These are phyloP conservation scores for Pelargonium citronellum DNA, from an alignment of 441 rosid species.

Conservation along the genomic window DNA sequence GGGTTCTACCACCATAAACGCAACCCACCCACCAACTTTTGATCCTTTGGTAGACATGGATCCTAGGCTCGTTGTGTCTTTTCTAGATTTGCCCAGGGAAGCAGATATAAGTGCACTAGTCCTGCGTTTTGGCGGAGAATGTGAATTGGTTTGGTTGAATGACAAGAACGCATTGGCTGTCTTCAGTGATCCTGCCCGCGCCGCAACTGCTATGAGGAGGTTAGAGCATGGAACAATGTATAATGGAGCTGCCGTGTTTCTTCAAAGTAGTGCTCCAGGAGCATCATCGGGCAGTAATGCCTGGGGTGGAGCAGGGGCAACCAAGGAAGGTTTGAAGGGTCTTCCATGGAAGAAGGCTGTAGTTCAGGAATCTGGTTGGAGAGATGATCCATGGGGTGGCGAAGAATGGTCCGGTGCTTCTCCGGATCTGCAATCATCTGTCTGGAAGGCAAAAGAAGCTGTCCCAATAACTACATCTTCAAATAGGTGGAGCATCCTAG, in stretches of 20 bases:
- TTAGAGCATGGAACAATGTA: constrained; percentile 88
- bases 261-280: constrained; percentile 39
- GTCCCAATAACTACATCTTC: constrained; percentile 50
- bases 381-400: constrained; percentile 69
- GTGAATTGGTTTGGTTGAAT: constrained; percentile 91
- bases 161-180: constrained; percentile 96
- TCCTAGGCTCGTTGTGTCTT: constrained; percentile 87
- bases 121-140: constrained; percentile 91
- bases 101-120: constrained; percentile 82
- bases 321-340: constrained; percentile 43
- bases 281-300: constrained; percentile 45
- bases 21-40: constrained; percentile 51
- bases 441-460: constrained; percentile 50
- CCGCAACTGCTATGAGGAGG: constrained; percentile 97
- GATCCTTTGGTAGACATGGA: constrained; percentile 93
- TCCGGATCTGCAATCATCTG: constrained; percentile 41
- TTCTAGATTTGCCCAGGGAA: constrained; percentile 89
- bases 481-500: constrained; percentile 74
- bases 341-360: constrained; percentile 90
- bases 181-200: constrained; percentile 86
- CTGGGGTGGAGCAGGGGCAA: constrained; percentile 50
- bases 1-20: constrained; percentile 40
- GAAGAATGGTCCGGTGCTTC: constrained; percentile 56
- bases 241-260: constrained; percentile 55
- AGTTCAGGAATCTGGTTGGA: constrained; percentile 47